Conservation (phyloP, 352 stramenopile genomes). For the Globisporangium takayamanum region DNA sequence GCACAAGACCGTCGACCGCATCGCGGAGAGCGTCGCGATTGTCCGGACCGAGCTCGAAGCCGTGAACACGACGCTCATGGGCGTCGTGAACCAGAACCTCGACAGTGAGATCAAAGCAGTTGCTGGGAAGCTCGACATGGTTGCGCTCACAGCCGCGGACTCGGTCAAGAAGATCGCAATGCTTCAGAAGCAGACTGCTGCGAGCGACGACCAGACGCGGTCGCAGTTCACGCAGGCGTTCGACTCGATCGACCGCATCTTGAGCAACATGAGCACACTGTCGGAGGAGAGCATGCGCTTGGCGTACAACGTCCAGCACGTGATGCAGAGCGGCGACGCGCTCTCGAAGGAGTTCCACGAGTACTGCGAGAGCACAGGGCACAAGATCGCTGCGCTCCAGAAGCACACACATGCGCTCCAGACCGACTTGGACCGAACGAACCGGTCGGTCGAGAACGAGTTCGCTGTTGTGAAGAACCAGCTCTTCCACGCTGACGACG, state of each 20-base stretch:
- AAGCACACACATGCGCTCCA: constrained; percentile 34
- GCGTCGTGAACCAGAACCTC: constrained; percentile 49
- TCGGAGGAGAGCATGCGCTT: constrained; percentile 71
- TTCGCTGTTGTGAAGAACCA: constrained; percentile 61
- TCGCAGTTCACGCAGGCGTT: constrained; percentile 59
- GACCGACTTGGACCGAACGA: constrained; percentile 40
- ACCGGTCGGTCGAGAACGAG: constrained; percentile 54
- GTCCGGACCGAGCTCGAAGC: constrained; percentile 43
- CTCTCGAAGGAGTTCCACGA: constrained; percentile 40
- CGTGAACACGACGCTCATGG: constrained; percentile 43
- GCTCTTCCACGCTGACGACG: constrained; percentile 69
- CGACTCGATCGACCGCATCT: constrained; percentile 57
- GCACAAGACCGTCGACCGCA: constrained; percentile 40
- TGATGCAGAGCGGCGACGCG: constrained; percentile 36
- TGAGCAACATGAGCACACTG: constrained; percentile 55
- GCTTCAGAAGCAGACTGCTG: constrained; percentile 48
- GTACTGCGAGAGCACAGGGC: constrained; percentile 39
- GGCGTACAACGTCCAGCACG: constrained; percentile 58
- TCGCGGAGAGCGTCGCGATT: constrained; percentile 41
- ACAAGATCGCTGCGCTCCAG: constrained; percentile 28
- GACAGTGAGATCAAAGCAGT: constrained; percentile 54
- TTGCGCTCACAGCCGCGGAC: constrained; percentile 42
- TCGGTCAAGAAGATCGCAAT: constrained; percentile 49
- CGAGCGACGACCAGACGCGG: constrained; percentile 49
- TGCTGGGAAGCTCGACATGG: constrained; percentile 42